These are phyloP conservation scores for Nepenthes mirabilis DNA, from an alignment of 148 eudicot species.

Conservation along the genomic window DNA sequence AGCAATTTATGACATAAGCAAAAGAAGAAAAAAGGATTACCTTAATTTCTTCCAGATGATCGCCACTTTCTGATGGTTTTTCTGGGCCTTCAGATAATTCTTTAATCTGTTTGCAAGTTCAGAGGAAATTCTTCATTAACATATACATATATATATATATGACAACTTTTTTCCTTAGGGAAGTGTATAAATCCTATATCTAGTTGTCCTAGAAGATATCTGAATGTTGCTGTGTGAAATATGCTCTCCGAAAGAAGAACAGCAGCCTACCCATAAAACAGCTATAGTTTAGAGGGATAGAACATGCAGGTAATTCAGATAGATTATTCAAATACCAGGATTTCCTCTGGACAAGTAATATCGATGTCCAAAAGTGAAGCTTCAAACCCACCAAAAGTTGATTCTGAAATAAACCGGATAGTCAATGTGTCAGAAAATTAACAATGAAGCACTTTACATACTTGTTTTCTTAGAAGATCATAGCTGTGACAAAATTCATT, in stretches of 20 bases:
- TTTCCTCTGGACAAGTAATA: background rate
- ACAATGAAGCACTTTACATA: no score
- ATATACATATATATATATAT: no score
- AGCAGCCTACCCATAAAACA: background rate
- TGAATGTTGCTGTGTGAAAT: background rate
- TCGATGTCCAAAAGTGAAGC: background rate
- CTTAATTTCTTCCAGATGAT: slow-evolving; percentile 26
- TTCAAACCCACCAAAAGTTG: slow-evolving; percentile 3
- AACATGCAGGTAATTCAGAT: background rate
- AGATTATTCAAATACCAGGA: background rate
- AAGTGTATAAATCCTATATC: background rate
- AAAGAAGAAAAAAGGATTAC: slow-evolving; percentile 16
- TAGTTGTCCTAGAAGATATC: background rate
- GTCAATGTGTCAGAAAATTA: background rate
- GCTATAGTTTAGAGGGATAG: background rate
- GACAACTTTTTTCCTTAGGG: no score
- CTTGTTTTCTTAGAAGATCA: no score
- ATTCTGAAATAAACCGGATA: background rate
- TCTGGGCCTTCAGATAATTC: slow-evolving; percentile 24
- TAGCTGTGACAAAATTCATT: no score
- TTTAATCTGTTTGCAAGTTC: slow-evolving; percentile 24
- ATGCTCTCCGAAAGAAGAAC: background rate
- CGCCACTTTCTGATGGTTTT: slow-evolving; percentile 11
- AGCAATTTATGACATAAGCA: background rate
- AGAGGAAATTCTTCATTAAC: background rate